Percentiles rank a stretch among this genome's conserved stretches.
These are phyloP conservation scores for Westerdykella ornata DNA, from an alignment of 2,329 filamentous ascomycete species.

Conservation along the genomic window DNA sequence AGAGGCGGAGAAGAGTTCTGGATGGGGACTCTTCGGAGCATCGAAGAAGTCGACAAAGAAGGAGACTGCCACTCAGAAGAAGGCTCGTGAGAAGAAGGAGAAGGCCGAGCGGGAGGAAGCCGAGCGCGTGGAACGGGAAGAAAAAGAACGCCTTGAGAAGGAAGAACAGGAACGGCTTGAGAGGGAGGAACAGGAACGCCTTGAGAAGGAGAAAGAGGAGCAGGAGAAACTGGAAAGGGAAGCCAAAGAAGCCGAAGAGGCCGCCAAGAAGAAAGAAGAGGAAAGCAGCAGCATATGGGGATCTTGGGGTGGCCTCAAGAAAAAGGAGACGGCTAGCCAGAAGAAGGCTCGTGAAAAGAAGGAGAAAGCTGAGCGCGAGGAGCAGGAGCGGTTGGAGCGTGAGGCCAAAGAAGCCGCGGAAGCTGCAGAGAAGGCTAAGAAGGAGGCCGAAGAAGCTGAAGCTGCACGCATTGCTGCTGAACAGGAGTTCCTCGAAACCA, in stretches of 20 bases:
- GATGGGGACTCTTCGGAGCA: slow-evolving; percentile 18
- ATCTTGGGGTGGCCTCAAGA: slow-evolving; percentile 10
- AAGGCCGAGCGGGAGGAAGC: slow-evolving; percentile 16
- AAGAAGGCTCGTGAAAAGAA: slow-evolving; percentile 9
- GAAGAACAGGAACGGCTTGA: slow-evolving; percentile 10
- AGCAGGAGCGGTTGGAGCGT: slow-evolving; percentile 15
- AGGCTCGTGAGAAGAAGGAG: slow-evolving; percentile 9
- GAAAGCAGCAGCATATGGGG: slow-evolving; percentile 14
- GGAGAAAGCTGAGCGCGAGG: slow-evolving; percentile 21
- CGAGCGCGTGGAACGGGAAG: slow-evolving; percentile 9
- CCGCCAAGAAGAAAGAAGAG: slow-evolving; percentile 20
- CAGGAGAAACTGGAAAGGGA: slow-evolving; percentile 17
- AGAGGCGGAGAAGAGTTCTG: slow-evolving; percentile 28
- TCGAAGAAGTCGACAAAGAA: slow-evolving; percentile 16
- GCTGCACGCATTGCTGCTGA: slow-evolving; percentile 15
- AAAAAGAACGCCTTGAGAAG: slow-evolving; percentile 11
- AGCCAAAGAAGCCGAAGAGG: slow-evolving; percentile 7
- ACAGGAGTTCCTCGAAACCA: slow-evolving; percentile 17
- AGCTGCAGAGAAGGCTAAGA: slow-evolving; percentile 18
- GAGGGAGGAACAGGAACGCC: slow-evolving; percentile 6
- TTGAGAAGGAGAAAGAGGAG: slow-evolving; percentile 4
- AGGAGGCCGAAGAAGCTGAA: slow-evolving; percentile 12
- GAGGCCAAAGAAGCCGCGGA: slow-evolving; percentile 11
- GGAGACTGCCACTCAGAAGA: slow-evolving; percentile 7
- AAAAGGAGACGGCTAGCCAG: slow-evolving; percentile 19